Evolutionary conservation across 2,329 filamentous ascomycete genomes (phyloP).

Genomic region (Hymenoscyphus infarciens): DNA sequence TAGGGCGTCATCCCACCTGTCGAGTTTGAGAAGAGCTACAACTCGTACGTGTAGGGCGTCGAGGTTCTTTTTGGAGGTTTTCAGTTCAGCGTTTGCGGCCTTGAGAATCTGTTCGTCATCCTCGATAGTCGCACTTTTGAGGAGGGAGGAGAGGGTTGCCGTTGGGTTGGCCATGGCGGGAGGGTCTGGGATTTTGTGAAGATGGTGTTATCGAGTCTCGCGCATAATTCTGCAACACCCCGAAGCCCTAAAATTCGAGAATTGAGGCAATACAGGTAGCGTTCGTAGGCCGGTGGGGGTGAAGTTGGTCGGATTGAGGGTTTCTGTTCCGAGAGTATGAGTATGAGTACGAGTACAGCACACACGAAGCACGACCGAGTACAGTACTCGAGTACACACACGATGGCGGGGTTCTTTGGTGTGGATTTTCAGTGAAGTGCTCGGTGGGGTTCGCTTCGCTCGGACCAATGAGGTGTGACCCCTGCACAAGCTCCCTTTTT

Average conservation of each 20-base stretch:
- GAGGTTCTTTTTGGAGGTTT: conserved; percentile 53
- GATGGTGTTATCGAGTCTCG: conserved; percentile 4
- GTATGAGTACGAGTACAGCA: background rate
- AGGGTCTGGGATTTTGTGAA: background rate
- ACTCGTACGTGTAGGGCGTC: conserved; percentile 66
- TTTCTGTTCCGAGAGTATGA: background rate
- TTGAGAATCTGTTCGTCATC: conserved; percentile 74
- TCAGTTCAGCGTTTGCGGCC: conserved; percentile 58
- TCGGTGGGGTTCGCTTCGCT: conserved; percentile 7
- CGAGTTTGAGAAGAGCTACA: conserved; percentile 75
- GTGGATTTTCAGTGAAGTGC: background rate
- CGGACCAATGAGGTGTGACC: background rate
- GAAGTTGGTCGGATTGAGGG: background rate
- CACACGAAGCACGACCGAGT: background rate
- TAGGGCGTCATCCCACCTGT: conserved; percentile 75
- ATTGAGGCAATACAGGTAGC: background rate
- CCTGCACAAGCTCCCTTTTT: background rate
- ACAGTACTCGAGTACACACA: background rate
- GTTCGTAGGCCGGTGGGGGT: background rate
- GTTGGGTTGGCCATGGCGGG: conserved; percentile 33
- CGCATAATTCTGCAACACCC: conserved; percentile 9
- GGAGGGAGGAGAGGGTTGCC: conserved; percentile 35
- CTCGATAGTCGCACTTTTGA: conserved; percentile 53
- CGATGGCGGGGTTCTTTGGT: conserved; percentile 10
- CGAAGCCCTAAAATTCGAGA: conserved; percentile 1